Conservation (phyloP, 2,329 filamentous ascomycete species). For the Blastomyces percursus region DNA sequence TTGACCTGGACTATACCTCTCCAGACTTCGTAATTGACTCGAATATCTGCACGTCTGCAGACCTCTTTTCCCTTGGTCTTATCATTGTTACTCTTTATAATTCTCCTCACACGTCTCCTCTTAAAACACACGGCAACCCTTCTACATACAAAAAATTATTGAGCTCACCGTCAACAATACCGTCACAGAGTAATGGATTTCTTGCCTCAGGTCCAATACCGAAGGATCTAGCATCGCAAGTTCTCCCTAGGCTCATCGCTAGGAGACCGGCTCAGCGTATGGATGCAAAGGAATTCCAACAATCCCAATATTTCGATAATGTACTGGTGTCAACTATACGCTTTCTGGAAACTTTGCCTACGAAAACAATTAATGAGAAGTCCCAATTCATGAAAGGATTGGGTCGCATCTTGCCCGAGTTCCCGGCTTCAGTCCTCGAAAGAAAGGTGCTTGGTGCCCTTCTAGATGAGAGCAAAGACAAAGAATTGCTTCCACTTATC, state of each 20-base stretch:
- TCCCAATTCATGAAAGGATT: slow-evolving; percentile 82
- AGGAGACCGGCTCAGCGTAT: slow-evolving; percentile 77
- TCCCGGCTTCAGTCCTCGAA: slow-evolving; percentile 85
- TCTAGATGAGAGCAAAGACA: slow-evolving; percentile 88
- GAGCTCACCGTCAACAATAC: slow-evolving; percentile 63
- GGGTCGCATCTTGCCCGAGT: slow-evolving; percentile 76
- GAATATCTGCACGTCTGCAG: slow-evolving; percentile 69
- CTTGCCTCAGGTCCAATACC: slow-evolving; percentile 70
- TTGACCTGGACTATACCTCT: slow-evolving; percentile 86
- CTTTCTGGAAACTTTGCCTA: slow-evolving; percentile 81
- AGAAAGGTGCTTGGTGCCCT: slow-evolving; percentile 86
- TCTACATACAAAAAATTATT: slow-evolving; percentile 81
- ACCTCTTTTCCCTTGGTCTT: slow-evolving; percentile 89
- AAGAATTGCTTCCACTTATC: slow-evolving; percentile 71
- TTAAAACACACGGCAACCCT: slow-evolving; percentile 69
- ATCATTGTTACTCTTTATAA: slow-evolving; percentile 87
- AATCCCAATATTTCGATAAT: slow-evolving; percentile 95
- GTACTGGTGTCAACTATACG: slow-evolving; percentile 92
- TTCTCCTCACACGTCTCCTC: slow-evolving; percentile 77
- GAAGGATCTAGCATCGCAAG: slow-evolving; percentile 60
- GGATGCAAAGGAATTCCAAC: slow-evolving; percentile 81
- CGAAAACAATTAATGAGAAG: slow-evolving; percentile 87
- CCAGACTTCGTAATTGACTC: slow-evolving; percentile 91
- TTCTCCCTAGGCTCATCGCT: slow-evolving; percentile 78
- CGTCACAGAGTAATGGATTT: slow-evolving; percentile 72